Evolutionary conservation across 139 green algal species (phyloP).

Genomic region (Chlamydomonas sphaeroides): DNA sequence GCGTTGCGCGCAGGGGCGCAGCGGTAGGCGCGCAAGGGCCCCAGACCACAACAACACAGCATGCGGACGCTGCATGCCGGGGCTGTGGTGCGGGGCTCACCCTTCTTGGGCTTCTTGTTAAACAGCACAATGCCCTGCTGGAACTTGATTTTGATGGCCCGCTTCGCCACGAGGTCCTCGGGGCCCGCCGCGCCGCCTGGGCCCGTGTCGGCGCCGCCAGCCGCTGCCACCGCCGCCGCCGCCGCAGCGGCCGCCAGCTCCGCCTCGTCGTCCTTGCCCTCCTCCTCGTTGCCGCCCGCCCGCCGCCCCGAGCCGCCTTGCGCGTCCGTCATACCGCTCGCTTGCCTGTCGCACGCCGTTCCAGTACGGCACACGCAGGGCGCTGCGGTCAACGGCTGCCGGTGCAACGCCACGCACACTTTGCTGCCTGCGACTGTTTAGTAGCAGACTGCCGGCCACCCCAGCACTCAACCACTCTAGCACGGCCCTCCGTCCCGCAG

Average conservation of each 20-base stretch:
- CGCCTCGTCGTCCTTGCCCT: conserved; percentile 6
- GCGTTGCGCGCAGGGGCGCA: too few relatives aligned
- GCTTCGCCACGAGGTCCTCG: conserved; percentile 52
- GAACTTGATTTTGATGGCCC: conserved; percentile 70
- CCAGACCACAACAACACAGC: too few relatives aligned
- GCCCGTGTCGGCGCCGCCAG: not conserved
- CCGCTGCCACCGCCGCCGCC: conserved; percentile 2
- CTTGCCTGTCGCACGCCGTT: not conserved
- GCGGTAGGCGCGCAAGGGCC: too few relatives aligned
- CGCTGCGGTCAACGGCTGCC: too few relatives aligned
- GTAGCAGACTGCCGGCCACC: too few relatives aligned
- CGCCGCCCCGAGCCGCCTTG: too few relatives aligned
- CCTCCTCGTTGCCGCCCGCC: not conserved
- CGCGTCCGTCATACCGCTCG: not conserved
- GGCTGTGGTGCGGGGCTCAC: conserved; percentile 48
- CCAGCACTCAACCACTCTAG: too few relatives aligned
- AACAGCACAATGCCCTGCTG: conserved; percentile 92
- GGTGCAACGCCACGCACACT: too few relatives aligned
- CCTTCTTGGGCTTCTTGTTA: conserved; percentile 98
- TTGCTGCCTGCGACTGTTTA: too few relatives aligned
- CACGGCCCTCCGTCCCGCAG: too few relatives aligned
- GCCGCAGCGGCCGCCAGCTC: conserved; percentile 24
- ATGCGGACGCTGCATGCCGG: too few relatives aligned
- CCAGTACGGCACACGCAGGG: too few relatives aligned
- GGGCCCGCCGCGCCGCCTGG: not conserved